Conservation (phyloP, 2,329 filamentous ascomycete genomes). For the Fusarium hostae region DNA sequence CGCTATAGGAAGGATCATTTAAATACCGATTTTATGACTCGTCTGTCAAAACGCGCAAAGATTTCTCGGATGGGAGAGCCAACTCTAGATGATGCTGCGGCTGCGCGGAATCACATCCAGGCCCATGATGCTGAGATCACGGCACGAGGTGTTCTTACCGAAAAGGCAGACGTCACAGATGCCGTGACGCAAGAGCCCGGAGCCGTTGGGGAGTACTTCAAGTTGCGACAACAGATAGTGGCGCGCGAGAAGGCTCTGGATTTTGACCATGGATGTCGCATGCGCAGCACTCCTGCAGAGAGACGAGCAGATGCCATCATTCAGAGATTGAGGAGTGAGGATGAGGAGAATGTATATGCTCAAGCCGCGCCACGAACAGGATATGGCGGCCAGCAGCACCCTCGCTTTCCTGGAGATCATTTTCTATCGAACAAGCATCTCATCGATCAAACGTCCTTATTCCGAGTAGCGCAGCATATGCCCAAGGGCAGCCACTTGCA, state of each 20-base stretch:
- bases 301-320: slow-evolving; percentile 54
- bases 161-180: background rate
- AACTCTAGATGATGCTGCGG: slow-evolving; percentile 22
- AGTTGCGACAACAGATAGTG: slow-evolving; percentile 46
- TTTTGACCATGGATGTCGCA: slow-evolving; percentile 55
- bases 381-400: slow-evolving; percentile 57
- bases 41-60: slow-evolving; percentile 21
- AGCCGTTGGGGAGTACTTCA: slow-evolving; percentile 46
- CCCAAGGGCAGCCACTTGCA: slow-evolving; percentile 81
- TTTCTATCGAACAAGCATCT: slow-evolving; percentile 66
- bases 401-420: slow-evolving; percentile 63
- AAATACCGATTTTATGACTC: slow-evolving; percentile 20
- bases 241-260: slow-evolving; percentile 50
- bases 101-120: slow-evolving; percentile 42
- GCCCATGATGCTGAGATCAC: slow-evolving; percentile 43
- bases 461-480: slow-evolving; percentile 65
- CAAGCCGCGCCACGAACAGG: slow-evolving; percentile 48
- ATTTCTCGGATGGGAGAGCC: slow-evolving; percentile 3
- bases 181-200: slow-evolving; percentile 4
- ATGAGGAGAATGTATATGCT: slow-evolving; percentile 53
- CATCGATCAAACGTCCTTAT: slow-evolving; percentile 67
- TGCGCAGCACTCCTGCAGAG: slow-evolving; percentile 50
- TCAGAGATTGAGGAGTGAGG: slow-evolving; percentile 50
- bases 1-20: slow-evolving; percentile 16
- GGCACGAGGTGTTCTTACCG: background rate